Base-by-base conservation (phyloP, 139 green algal genomes). In the Chlamydomonas sphaeroides region DNA sequence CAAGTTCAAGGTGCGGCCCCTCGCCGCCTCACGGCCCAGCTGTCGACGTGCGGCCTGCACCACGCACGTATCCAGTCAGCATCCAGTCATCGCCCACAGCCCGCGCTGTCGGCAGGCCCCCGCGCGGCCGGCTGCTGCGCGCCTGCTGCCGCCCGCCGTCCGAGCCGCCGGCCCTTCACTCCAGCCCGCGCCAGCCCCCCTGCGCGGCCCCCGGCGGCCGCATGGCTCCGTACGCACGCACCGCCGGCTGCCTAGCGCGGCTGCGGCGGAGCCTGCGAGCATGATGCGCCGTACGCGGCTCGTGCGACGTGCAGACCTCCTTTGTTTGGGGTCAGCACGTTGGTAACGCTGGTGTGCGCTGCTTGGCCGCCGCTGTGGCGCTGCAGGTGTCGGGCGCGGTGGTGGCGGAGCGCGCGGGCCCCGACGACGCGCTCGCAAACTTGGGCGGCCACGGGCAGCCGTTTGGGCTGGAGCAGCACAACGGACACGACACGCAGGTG, bases 1-100 rank as follows among this genome's bases (percentile, higher is more conserved):
- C 30, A 80, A 80, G 32, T 80, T 80, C 61, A 80, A 80, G 57
- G 73, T 80, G 75, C 38, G 62, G 14, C 18, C 35, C 6, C 5
- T 18, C 1, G 65, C 10, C 21, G 33, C 18, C 63, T 21, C 11
- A 33, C n/a, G 5, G 36, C 1, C 36, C 36, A 26, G 5, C 10
- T 14, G 5, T 25, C 35, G 5, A 3, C 8, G 49, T 18, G 10
- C 17, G 33, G 7, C 35, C 17, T 14, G 63, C 35, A 69, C 32
- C 18, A 3, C 15, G 20, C 17, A 5, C 35, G 35, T 6, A 32
- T 17, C 18, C 14, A 10, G 15, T 10, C 62, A 30, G 10, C 10
- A 5, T 15, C 10, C 33, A 7, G 28, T 42, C 36, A 33, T 7
- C 11, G 5, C 5, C 0, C 10, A 15, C 1, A 42, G 18, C 36